Evolutionary conservation across 305 asterid species (phyloP).

Genomic region (Ajuga reptans): DNA sequence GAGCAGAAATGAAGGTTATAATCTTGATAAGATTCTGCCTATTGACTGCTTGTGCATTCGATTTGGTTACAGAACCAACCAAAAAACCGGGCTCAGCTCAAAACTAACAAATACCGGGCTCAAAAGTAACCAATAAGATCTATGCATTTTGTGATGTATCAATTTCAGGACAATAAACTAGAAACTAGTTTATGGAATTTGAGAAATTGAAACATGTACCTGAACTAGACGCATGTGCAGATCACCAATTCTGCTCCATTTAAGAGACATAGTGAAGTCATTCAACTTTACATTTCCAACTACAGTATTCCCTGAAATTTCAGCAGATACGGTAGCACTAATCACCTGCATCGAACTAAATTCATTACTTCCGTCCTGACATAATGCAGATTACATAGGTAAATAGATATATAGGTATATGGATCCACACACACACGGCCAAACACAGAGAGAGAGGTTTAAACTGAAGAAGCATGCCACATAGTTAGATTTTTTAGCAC

Average conservation of each 20-base stretch:
- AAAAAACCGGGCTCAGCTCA: too few relatives aligned
- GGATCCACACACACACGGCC: neutral
- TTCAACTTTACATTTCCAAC: conserved; percentile 49
- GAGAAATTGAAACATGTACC: conserved; percentile 37
- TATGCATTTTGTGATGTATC: neutral
- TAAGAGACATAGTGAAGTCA: conserved; percentile 52
- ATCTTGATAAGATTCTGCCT: too few relatives aligned
- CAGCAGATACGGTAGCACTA: conserved; percentile 51
- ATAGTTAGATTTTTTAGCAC: neutral
- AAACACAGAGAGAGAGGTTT: neutral
- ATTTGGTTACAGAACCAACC: too few relatives aligned
- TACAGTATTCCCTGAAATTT: conserved; percentile 43
- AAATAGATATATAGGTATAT: neutral
- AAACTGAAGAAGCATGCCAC: conserved; percentile 6
- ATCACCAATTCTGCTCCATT: conserved; percentile 86
- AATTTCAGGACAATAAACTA: neutral
- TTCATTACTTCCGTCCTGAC: conserved; percentile 1
- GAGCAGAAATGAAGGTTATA: too few relatives aligned
- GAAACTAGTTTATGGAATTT: neutral
- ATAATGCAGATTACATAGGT: neutral
- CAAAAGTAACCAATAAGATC: neutral
- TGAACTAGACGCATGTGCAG: conserved; percentile 68
- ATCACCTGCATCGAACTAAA: conserved; percentile 50
- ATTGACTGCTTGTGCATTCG: too few relatives aligned
- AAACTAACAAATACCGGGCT: too few relatives aligned